Evolutionary conservation across 805 yeast species (phyloP), one percentile per base, ranked within the genome.

Genomic region (Candida orba): DNA sequence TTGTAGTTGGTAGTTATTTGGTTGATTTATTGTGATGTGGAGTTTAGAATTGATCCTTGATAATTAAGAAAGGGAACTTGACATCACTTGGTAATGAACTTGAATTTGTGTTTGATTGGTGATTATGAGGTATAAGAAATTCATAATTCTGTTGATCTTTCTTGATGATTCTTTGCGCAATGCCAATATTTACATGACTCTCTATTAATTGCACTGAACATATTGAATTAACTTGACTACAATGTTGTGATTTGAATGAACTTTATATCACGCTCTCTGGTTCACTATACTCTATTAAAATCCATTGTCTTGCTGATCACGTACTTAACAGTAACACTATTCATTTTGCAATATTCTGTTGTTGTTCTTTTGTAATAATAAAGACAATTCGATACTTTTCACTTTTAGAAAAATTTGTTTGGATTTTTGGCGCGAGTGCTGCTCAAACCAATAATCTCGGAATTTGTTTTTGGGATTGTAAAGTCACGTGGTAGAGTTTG

Each of bases 281-380:
- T 27, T 23, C 35, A 9, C 39, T 30, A 22, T 10, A 20, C 38
- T 27, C 43, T 18, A 15, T 34, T 24, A 10, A 32, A 17, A 8
- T 29, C 20, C 33, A 32, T 36, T 17, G 10, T 37, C 34, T 31
- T 13, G 13, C 4, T 23, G 6, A 17, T 36, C 56, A 84, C 95
- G 68, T 85, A 86, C 95, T 91, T 87, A 73, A 88, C 96, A 78
- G 96, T 82, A 81, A 83, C 90, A 86, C 95, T 95, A 81, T 95
- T 84, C 96, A 88, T 88, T 66, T 76, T 56, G 56, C 34, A 33
- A 79, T 72, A 38, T 34, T 24, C 39, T 40, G 39, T 42, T 40
- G 43, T 34, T 45, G 31, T 40, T 24, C 35, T 36, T 13, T 25
- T 31, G 36, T 24, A 25, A 36, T 40, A 30, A 27, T 23, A 30